Evolutionary conservation across 2,329 filamentous ascomycete species (phyloP).

Genomic region (Arachnomyces sp.): DNA sequence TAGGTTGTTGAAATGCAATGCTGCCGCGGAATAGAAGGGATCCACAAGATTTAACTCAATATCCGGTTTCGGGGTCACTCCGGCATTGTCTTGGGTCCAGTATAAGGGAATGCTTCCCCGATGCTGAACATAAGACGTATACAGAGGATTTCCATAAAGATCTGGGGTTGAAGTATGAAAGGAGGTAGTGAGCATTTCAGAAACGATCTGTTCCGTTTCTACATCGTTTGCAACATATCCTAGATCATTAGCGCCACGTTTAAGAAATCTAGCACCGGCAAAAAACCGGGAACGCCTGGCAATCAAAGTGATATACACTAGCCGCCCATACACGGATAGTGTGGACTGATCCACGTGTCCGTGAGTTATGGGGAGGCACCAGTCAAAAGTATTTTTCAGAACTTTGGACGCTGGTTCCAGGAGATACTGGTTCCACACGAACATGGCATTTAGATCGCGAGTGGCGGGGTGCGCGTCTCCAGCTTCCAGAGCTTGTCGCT

Average conservation of each 20-base stretch:
- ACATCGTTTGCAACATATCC: constrained; percentile 98
- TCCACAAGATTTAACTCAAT: constrained; percentile 94
- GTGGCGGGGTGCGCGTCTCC: constrained; percentile 52
- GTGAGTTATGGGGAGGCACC: constrained; percentile 92
- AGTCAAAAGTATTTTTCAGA: constrained; percentile 78
- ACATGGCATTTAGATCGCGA: constrained; percentile 87
- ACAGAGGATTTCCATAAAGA: constrained; percentile 79
- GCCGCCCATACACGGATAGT: constrained; percentile 75
- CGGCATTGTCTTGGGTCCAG: constrained; percentile 94
- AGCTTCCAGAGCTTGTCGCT: constrained; percentile 61
- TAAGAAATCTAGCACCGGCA: constrained; percentile 86
- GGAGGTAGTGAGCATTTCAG: constrained; percentile 86
- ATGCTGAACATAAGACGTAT: constrained; percentile 95
- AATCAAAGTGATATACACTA: constrained; percentile 87
- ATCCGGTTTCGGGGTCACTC: constrained; percentile 90
- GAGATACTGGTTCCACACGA: constrained; percentile 93
- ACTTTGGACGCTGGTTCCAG: constrained; percentile 62
- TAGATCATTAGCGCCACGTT: constrained; percentile 86
- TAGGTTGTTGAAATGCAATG: constrained; percentile 87
- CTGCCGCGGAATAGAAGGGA: constrained; percentile 88
- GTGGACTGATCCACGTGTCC: constrained; percentile 91
- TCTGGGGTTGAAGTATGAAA: constrained; percentile 85
- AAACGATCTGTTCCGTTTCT: constrained; percentile 96
- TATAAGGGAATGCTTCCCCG: constrained; percentile 92
- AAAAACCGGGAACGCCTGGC: constrained; percentile 87